Percentiles rank a stretch among this genome's conserved stretches.
Evolutionary conservation across 768 basidiomycete genomes (phyloP).

Genomic region (Ramaria rubella): DNA sequence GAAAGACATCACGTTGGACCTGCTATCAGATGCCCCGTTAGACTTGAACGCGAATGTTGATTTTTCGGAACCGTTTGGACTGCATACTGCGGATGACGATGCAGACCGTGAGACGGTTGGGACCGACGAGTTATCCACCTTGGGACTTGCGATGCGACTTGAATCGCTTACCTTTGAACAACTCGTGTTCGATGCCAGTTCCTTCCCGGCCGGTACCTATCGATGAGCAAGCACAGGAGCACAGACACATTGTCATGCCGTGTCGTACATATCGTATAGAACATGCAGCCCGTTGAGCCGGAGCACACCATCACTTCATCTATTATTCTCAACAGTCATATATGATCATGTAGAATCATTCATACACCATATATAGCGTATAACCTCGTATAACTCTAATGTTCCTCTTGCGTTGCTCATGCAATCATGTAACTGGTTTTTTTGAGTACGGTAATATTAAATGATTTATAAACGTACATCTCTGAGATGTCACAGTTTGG

Average conservation of each 20-base stretch:
- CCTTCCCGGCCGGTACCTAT: background rate
- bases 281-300: background rate
- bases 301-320: background rate
- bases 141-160: conserved; percentile 3
- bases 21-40: background rate
- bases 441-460: background rate
- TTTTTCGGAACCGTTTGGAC: background rate
- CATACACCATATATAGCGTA: background rate
- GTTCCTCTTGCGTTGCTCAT: background rate
- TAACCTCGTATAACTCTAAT: background rate
- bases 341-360: background rate
- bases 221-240: background rate
- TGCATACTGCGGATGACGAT: background rate
- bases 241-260: too few species aligned
- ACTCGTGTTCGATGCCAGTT: background rate
- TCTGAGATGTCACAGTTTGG: background rate
- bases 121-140: background rate
- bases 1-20: background rate
- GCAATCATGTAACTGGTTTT: background rate
- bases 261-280: background rate
- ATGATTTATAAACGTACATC: background rate
- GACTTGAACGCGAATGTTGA: background rate
- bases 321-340: background rate
- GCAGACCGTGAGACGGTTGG: background rate
- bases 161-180: conserved; percentile 1